These are phyloP conservation scores for Entomortierella beljakovae DNA, from an alignment of 192 early-diverging fungal genomes.

Conservation along the genomic window DNA sequence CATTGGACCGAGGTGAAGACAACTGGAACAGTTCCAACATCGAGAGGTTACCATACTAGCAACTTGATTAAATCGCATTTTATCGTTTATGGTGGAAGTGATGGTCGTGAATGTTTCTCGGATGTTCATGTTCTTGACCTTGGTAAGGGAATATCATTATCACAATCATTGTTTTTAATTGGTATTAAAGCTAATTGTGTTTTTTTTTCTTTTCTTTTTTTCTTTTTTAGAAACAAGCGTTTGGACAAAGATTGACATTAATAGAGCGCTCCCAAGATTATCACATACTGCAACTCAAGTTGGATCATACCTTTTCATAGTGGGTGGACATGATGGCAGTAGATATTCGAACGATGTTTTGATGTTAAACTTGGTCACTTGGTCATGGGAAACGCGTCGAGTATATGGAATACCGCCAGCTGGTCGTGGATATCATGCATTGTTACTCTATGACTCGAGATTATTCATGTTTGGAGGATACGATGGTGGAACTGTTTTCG, in stretches of 20 bases:
- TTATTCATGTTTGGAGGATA: constrained; percentile 90
- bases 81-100: constrained; percentile 89
- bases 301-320: constrained; percentile 88
- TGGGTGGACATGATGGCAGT: constrained; percentile 89
- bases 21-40: constrained; percentile 69
- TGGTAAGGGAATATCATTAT: constrained; percentile 43
- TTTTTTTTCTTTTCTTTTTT: not conserved
- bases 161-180: too few relatives aligned
- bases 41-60: constrained; percentile 89
- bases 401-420: constrained; percentile 74
- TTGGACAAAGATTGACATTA: constrained; percentile 76
- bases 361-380: constrained; percentile 87
- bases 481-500: constrained; percentile 84
- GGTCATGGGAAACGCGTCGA: constrained; percentile 84
- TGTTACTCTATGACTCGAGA: constrained; percentile 81
- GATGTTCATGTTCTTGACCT: constrained; percentile 76
- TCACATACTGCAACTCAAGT: constrained; percentile 89
- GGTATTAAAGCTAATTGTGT: too few relatives aligned
- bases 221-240: constrained; percentile 22
- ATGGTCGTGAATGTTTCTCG: constrained; percentile 83
- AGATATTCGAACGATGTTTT: constrained; percentile 84
- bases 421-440: constrained; percentile 85
- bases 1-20: constrained; percentile 75
- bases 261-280: constrained; percentile 75
- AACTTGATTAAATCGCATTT: constrained; percentile 83